Evolutionary conservation across 768 basidiomycete genomes (phyloP).

Genomic region (Lactarius vividus): DNA sequence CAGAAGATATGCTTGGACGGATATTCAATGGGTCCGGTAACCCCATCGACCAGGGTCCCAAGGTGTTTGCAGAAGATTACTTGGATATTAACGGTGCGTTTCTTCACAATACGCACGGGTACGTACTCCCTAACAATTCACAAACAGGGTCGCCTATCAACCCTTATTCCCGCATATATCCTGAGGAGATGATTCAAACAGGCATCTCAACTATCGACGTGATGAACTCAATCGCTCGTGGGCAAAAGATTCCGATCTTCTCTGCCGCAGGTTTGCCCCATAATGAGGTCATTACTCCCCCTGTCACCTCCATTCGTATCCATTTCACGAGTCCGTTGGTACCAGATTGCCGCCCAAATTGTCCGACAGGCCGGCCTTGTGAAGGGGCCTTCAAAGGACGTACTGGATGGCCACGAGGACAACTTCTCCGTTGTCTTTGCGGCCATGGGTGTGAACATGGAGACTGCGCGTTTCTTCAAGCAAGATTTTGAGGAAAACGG

Average conservation of each 20-base stretch:
- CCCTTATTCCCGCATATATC: constrained; percentile 97
- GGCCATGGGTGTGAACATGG: constrained; percentile 99
- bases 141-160: constrained; percentile 91
- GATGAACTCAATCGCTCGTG: constrained; percentile 99
- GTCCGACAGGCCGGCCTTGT: constrained; percentile 99
- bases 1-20: constrained; percentile 98
- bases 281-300: constrained; percentile 71
- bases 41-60: constrained; percentile 97
- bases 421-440: constrained; percentile 99
- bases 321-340: constrained; percentile 7
- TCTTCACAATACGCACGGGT: constrained; percentile 14
- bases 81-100: constrained; percentile 94
- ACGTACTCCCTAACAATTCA: constrained; percentile 10
- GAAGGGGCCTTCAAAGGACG: constrained; percentile 93
- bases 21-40: constrained; percentile 99
- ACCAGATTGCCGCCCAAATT: constrained; percentile 97
- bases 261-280: constrained; percentile 98
- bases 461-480: constrained; percentile 99
- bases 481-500: constrained; percentile 99
- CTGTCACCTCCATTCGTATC: constrained; percentile 17
- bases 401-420: constrained; percentile 98
- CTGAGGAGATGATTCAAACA: constrained; percentile 99
- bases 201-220: constrained; percentile 98
- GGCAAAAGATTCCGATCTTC: constrained; percentile 99
- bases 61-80: constrained; percentile 99